Percentiles rank a stretch among this genome's conserved stretches.
phyloP scores from a whole-genome alignment of 306 rosid species.

The Sophora flavescens region DNA sequence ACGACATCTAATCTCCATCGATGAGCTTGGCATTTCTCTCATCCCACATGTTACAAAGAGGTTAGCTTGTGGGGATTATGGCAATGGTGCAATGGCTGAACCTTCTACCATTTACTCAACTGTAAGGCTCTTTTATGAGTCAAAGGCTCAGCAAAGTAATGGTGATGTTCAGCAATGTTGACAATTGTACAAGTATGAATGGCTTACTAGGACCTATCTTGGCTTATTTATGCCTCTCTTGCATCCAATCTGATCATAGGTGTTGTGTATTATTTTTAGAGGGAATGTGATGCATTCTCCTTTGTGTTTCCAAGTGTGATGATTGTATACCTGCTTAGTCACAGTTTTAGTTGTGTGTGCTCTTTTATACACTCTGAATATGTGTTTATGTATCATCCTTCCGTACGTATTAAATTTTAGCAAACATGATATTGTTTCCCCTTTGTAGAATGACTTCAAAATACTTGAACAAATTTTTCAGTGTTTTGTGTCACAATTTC shows the following conservation, averaged over 20 bases:
- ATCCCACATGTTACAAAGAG: conserved; percentile 84
- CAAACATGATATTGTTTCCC: background rate
- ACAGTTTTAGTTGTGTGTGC: conserved; percentile 2
- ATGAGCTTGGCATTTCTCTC: conserved; percentile 91
- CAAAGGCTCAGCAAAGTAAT: conserved; percentile 63
- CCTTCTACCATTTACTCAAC: conserved; percentile 85
- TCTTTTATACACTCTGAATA: background rate
- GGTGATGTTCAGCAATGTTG: conserved; percentile 45
- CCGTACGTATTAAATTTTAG: conserved; percentile 2
- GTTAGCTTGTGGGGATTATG: conserved; percentile 84
- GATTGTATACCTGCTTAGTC: conserved; percentile 17
- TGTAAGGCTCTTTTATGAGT: conserved; percentile 76
- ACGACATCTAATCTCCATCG: conserved; percentile 81
- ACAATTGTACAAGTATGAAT: conserved; percentile 35
- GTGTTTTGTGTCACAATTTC: background rate
- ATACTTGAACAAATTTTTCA: conserved; percentile 1
- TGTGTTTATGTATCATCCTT: conserved; percentile 8
- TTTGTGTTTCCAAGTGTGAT: background rate
- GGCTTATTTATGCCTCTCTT: background rate
- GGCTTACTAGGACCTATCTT: conserved; percentile 33
- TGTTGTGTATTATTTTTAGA: conserved; percentile 10
- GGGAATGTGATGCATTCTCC: conserved; percentile 16
- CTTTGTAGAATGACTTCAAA: conserved; percentile 22
- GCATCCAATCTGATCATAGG: conserved; percentile 11
- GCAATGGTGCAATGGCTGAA: conserved; percentile 99